A percentile compares a stretch with the other conserved stretches of the same genome.
Conservation (phyloP, 495 filamentous ascomycete genomes). For the Glonium stellatum region DNA sequence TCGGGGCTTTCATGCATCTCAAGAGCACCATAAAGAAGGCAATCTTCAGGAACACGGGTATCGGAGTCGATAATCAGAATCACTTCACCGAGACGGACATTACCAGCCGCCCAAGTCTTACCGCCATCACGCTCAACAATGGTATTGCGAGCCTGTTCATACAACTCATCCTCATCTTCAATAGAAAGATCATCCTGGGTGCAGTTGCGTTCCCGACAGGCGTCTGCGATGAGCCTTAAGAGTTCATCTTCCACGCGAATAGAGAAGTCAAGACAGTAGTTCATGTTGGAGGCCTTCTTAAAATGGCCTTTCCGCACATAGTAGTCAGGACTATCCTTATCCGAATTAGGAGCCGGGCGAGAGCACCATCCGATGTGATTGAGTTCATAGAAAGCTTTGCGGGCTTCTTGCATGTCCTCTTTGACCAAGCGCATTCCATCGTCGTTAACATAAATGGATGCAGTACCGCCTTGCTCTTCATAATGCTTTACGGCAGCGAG, state of each 20-base stretch:
- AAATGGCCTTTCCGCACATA: constrained; percentile 44
- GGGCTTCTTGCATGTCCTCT: constrained; percentile 57
- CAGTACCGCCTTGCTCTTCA: constrained; percentile 44
- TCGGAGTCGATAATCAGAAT: constrained; percentile 32
- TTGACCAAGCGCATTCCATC: constrained; percentile 38
- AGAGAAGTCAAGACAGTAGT: constrained; percentile 68
- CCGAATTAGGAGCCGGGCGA: constrained; percentile 42
- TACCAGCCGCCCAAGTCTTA: constrained; percentile 66
- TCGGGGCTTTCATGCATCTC: constrained; percentile 39
- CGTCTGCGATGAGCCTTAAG: constrained; percentile 23
- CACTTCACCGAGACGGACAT: constrained; percentile 47
- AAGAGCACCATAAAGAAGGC: constrained; percentile 35
- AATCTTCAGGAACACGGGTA: constrained; percentile 35
- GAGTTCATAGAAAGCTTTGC: constrained; percentile 53
- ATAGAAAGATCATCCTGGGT: constrained; percentile 61
- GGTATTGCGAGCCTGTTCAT: constrained; percentile 21
- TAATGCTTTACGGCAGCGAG: constrained; percentile 55
- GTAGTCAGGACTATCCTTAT: constrained; percentile 53
- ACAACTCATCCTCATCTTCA: constrained; percentile 51
- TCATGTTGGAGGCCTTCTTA: constrained; percentile 81
- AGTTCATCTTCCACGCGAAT: constrained; percentile 69
- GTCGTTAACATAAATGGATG: constrained; percentile 42
- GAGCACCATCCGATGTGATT: constrained; percentile 78
- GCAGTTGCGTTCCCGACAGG: constrained; percentile 56
- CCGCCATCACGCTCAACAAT: constrained; percentile 46